Conservation (phyloP, 1,284 basidiomycete genomes). For the Marasmius sp. region DNA sequence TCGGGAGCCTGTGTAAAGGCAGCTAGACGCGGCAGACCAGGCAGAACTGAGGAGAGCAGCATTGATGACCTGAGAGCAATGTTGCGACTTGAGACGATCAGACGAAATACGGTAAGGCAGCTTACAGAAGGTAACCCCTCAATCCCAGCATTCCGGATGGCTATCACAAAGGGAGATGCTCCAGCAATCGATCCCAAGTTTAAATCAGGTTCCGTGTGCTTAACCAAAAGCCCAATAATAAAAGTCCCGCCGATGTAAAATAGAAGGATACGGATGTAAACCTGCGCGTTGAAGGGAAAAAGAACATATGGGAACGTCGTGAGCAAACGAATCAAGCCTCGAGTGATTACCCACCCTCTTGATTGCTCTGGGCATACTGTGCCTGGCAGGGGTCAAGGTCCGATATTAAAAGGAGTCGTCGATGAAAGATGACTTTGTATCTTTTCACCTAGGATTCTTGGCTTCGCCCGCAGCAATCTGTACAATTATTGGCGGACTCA, state of each 20-base stretch:
- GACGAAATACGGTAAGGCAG: not conserved
- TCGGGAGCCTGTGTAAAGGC: conserved; percentile 80
- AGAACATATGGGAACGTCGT: no score
- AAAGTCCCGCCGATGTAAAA: conserved; percentile 68
- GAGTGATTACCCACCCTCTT: conserved; percentile 32
- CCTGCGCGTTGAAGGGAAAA: not conserved
- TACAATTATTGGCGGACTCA: not conserved
- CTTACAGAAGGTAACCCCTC: conserved; percentile 63
- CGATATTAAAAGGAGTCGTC: no score
- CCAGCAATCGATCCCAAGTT: conserved; percentile 57
- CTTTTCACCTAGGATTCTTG: conserved; percentile 47
- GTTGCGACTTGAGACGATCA: not conserved
- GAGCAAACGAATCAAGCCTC: no score
- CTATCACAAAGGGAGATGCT: conserved; percentile 85
- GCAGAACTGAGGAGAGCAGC: conserved; percentile 84
- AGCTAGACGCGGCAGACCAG: conserved; percentile 83
- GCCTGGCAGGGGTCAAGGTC: conserved; percentile 12
- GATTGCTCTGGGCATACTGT: conserved; percentile 70
- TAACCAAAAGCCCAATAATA: conserved; percentile 78
- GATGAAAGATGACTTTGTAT: no score
- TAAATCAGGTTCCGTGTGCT: conserved; percentile 61
- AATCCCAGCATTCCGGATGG: conserved; percentile 74
- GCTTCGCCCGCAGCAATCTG: conserved; percentile 81
- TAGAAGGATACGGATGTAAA: conserved; percentile 74
- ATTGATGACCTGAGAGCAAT: conserved; percentile 67